Percentiles rank a stretch among this genome's conserved stretches.
Evolutionary conservation across 1,284 basidiomycete species (phyloP).

Genomic region (Somion occarium): DNA sequence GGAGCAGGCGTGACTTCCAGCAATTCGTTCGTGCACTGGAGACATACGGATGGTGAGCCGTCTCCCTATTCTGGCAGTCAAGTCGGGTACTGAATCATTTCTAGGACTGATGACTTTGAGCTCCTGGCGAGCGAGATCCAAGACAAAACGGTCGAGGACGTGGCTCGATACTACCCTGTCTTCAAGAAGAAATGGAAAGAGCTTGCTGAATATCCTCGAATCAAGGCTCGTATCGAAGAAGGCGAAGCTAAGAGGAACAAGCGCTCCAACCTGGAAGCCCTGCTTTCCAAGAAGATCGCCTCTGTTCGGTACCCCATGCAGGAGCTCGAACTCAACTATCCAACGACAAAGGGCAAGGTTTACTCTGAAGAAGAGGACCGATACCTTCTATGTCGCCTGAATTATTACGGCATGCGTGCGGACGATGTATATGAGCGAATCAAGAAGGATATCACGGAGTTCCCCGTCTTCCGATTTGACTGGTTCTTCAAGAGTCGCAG

Average conservation of each 20-base stretch:
- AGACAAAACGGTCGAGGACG: conserved; percentile 81
- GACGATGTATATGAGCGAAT: conserved; percentile 96
- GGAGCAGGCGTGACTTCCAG: conserved; percentile 93
- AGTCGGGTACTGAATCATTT: conserved; percentile 4
- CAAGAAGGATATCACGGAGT: conserved; percentile 94
- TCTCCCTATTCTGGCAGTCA: background rate
- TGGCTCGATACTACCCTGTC: conserved; percentile 77
- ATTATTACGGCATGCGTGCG: conserved; percentile 87
- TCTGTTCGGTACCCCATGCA: conserved; percentile 89
- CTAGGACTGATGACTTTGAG: conserved; percentile 70
- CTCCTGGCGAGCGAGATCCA: conserved; percentile 83
- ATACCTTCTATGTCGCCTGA: conserved; percentile 88
- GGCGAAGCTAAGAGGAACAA: conserved; percentile 86
- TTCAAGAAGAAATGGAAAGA: conserved; percentile 92
- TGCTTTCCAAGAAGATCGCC: conserved; percentile 76
- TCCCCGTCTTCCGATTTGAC: conserved; percentile 96
- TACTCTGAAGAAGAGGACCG: conserved; percentile 97
- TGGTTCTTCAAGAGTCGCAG: conserved; percentile 99
- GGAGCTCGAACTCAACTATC: conserved; percentile 91
- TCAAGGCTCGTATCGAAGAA: conserved; percentile 75
- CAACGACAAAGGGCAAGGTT: conserved; percentile 92
- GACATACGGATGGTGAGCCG: conserved; percentile 75
- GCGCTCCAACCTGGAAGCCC: conserved; percentile 77
- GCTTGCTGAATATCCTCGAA: conserved; percentile 79
- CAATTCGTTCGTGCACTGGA: conserved; percentile 86